A percentile compares a stretch with the other conserved stretches of the same genome.
These are phyloP conservation scores for Phyllosticta paracitricarpa DNA, from an alignment of 2,329 filamentous ascomycete genomes.

Conservation along the genomic window DNA sequence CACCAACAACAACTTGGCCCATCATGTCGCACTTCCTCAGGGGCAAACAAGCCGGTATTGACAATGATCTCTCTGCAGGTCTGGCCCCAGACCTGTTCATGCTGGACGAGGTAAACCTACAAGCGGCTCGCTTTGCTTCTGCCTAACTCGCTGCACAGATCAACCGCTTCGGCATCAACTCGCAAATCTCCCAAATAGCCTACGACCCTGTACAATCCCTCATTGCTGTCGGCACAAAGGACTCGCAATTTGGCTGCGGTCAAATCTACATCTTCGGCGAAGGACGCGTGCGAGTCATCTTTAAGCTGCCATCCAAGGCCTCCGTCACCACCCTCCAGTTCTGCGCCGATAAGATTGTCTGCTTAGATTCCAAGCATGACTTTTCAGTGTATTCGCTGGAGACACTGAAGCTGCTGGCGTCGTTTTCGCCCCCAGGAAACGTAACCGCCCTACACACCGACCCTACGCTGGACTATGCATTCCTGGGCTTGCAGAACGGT, in stretches of 20 bases:
- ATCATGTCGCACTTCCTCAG: constrained; percentile 79
- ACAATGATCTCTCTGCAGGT: constrained; percentile 78
- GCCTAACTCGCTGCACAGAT: constrained; percentile 33
- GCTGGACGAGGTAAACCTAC: constrained; percentile 60
- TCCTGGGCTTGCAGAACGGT: constrained; percentile 70
- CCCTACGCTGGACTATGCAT: constrained; percentile 85
- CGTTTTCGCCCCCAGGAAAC: constrained; percentile 66
- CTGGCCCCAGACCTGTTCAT: constrained; percentile 69
- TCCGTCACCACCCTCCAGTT: constrained; percentile 75
- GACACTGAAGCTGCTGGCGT: constrained; percentile 54
- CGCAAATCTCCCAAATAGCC: constrained; percentile 62
- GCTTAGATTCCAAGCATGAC: constrained; percentile 78
- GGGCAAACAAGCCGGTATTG: constrained; percentile 87
- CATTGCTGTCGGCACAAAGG: constrained; percentile 80
- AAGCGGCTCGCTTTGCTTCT: constrained; percentile 14
- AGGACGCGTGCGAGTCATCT: constrained; percentile 64
- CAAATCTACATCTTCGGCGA: constrained; percentile 86
- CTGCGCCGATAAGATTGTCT: constrained; percentile 74
- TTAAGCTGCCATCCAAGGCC: constrained; percentile 59
- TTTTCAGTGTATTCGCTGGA: constrained; percentile 74
- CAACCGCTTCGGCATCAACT: constrained; percentile 64
- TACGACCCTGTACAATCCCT: constrained; percentile 94
- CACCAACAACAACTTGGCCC: constrained; percentile 5
- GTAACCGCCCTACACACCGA: constrained; percentile 70
- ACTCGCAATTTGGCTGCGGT: constrained; percentile 75